Evolutionary conservation across 331 rosid genomes (phyloP).

Genomic region (Malus hybrid): DNA sequence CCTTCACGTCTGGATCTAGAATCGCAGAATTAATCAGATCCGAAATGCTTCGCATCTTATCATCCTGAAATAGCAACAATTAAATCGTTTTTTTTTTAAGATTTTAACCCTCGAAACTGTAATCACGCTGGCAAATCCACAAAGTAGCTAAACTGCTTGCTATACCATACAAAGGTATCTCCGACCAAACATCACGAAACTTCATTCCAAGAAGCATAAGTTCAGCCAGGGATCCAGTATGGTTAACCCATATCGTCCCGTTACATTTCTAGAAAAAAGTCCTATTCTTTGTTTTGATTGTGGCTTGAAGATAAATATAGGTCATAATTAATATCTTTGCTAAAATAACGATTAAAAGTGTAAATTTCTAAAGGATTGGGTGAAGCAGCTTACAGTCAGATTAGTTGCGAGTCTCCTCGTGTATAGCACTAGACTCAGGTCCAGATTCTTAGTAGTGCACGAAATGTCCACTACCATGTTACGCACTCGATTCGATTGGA

Average conservation of each 20-base stretch:
- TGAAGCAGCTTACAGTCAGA: conserved; percentile 21
- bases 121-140: no score
- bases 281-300: neutral
- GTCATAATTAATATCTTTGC: neutral
- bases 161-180: no score
- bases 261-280: neutral
- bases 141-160: no score
- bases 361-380: neutral
- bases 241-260: neutral
- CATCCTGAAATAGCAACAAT: conserved; percentile 29
- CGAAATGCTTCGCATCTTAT: conserved; percentile 35
- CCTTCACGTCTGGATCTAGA: conserved; percentile 41
- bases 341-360: neutral
- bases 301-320: neutral
- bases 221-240: neutral
- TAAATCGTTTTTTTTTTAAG: neutral
- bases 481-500: conserved; percentile 23
- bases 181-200: neutral
- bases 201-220: neutral
- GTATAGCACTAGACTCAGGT: conserved; percentile 40
- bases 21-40: conserved; percentile 38
- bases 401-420: conserved; percentile 10
- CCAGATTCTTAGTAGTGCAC: conserved; percentile 33
- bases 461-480: conserved; percentile 41
- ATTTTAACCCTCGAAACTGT: no score